These are phyloP conservation scores for Turritis glabra DNA, from an alignment of 345 rosid genomes.

Conservation along the genomic window DNA sequence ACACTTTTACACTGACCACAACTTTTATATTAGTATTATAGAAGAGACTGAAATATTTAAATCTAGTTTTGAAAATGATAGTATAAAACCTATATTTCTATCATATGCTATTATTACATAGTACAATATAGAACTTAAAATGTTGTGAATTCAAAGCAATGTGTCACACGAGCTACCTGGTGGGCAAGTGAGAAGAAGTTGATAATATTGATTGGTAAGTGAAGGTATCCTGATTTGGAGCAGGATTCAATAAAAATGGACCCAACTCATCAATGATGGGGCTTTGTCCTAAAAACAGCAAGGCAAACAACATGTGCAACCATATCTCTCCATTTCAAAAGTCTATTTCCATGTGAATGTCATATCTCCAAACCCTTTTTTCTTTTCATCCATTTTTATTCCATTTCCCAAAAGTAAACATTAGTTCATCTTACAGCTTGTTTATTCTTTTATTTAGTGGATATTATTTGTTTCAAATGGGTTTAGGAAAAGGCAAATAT, in stretches of 20 bases:
- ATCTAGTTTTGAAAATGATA: neutral
- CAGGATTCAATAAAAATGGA: conserved; percentile 29
- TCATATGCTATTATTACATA: neutral
- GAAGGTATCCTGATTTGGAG: conserved; percentile 39
- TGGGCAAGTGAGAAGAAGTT: conserved; percentile 24
- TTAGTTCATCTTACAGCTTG: conserved; percentile 26
- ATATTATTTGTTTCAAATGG: neutral
- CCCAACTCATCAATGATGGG: conserved; percentile 34
- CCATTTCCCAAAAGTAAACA: conserved; percentile 10
- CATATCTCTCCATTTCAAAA: conserved; percentile 28
- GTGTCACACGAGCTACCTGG: conserved; percentile 21
- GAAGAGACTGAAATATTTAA: neutral
- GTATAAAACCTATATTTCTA: neutral
- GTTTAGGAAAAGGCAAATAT: neutral
- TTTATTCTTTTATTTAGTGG: conserved; percentile 13
- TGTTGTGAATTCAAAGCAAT: conserved; percentile 7
- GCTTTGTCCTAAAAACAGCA: conserved; percentile 35
- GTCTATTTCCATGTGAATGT: conserved; percentile 39
- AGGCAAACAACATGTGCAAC: conserved; percentile 42
- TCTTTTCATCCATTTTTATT: conserved; percentile 8
- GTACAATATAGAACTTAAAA: conserved; percentile 1
- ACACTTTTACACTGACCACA: neutral
- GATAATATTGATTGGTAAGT: conserved; percentile 18
- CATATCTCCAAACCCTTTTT: conserved; percentile 29
- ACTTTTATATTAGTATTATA: neutral